Evolutionary conservation across 2,329 filamentous ascomycete genomes (phyloP).

Genomic region (Epichloe sylvatica): DNA sequence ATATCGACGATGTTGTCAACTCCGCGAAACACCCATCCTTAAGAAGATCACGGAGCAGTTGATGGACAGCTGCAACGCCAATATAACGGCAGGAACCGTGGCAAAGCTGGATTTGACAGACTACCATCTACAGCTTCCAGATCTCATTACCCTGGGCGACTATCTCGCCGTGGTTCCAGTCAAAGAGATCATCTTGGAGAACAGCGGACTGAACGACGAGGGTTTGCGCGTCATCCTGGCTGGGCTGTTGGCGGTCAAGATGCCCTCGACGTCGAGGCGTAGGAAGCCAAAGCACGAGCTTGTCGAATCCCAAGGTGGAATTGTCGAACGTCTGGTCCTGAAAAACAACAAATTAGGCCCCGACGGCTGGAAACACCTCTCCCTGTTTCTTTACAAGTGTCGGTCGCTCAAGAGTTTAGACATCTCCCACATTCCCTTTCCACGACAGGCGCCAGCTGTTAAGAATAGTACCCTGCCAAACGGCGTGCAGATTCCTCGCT

Average conservation of each 20-base stretch:
- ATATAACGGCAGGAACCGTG: constrained; percentile 59
- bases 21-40: constrained; percentile 81
- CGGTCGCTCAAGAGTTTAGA: constrained; percentile 76
- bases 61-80: constrained; percentile 51
- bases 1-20: constrained; percentile 85
- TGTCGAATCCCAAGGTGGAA: constrained; percentile 44
- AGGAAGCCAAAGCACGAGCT: constrained; percentile 30
- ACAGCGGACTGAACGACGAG: constrained; percentile 76
- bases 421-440: constrained; percentile 72
- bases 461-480: constrained; percentile 19
- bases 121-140: constrained; percentile 68
- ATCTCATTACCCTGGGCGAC: constrained; percentile 78
- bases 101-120: constrained; percentile 71
- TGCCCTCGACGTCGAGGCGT: constrained; percentile 38
- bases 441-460: constrained; percentile 25
- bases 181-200: constrained; percentile 71
- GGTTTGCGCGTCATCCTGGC: constrained; percentile 76
- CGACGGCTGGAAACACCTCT: constrained; percentile 85
- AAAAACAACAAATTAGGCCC: constrained; percentile 82
- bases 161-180: constrained; percentile 90
- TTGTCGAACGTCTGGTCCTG: constrained; percentile 80
- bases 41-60: constrained; percentile 89
- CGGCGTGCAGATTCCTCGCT: constrained; percentile 20
- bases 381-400: constrained; percentile 81
- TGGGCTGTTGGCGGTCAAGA: constrained; percentile 68